Base-by-base conservation (phyloP, 2,329 filamentous ascomycete genomes). In the Pseudogymnoascus verrucosus region DNA sequence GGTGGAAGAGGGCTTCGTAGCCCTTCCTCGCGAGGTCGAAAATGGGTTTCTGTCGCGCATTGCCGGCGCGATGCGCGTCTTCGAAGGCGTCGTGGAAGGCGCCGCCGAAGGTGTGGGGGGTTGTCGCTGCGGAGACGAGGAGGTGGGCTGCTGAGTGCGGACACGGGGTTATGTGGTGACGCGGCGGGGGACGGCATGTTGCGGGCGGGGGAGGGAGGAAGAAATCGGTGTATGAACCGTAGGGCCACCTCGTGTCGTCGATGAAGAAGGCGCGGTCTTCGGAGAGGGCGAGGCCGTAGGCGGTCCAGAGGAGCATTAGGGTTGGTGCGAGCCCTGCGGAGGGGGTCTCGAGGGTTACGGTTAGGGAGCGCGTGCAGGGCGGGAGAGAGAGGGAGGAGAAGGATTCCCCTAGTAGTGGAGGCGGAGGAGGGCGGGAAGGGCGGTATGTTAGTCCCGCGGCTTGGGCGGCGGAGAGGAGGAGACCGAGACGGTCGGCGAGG, bases 181-280 rank as follows among this genome's bases (percentile, higher is more conserved):
- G 78, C n/a, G 89, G 87, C 11, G 91, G 90, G 16, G 88, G 85
- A 6, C 83, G 80, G 73, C 91, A 96, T 23, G 78, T 75, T 1
- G 88, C 86, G 1, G 80, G 68, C 0, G 89, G 87, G 1, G 88
- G 88, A 2, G 84, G 76, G 54, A 83, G 77, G 75, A 96, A 96
- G 69, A 90, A 91, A 61, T 84, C 81, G 0, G 81, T 82, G 71
- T 90, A 96, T 61, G 82, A 80, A 8, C 91, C 91, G 69, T 95
- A 95, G 1, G 89, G 87, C 83, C 92, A 96, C 68, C 88, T 82
- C 5, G 88, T 85, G 75, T 96, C 91, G 69, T 96, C 90, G 66
- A 96, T 80, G 76, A 96, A 96, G 75, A 96, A 96, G 0, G 85
- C 80, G 23, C 91, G 81, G 12, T 84, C 84, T 72, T 96, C 89